phyloP scores from a whole-genome alignment of 2,329 filamentous ascomycete species.

The Botryotinia globosa region DNA sequence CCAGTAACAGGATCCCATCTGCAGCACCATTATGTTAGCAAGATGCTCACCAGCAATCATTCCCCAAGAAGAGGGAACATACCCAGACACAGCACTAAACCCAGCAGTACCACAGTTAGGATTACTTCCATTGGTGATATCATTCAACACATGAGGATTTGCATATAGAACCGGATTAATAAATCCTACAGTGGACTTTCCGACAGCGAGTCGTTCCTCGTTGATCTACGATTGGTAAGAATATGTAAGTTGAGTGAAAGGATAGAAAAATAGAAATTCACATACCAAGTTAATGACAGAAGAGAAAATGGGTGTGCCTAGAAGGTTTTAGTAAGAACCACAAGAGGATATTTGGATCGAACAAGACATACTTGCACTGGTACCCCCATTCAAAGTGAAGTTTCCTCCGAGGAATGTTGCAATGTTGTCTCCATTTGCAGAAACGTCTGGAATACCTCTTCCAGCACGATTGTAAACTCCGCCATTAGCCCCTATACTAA shows the following conservation, averaged over 20 bases:
- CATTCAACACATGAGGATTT: constrained; percentile 35
- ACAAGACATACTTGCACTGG: constrained; percentile 16
- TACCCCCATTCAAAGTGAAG: constrained; percentile 11
- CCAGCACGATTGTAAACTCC: constrained; percentile 48
- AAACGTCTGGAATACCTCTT: constrained; percentile 50
- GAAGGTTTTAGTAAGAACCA: constrained; percentile 29
- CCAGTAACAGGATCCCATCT: constrained; percentile 39
- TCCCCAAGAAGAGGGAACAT: background rate
- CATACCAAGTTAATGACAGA: constrained; percentile 20
- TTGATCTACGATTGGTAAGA: constrained; percentile 37
- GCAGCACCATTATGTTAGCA: background rate
- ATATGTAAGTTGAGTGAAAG: too few relatives aligned
- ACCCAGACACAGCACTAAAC: constrained; percentile 36
- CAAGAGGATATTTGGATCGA: background rate
- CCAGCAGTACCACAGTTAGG: constrained; percentile 38
- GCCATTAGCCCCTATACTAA: constrained; percentile 39
- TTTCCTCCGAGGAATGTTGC: constrained; percentile 7
- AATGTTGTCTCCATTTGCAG: constrained; percentile 42
- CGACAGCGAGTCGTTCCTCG: constrained; percentile 39
- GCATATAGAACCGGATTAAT: constrained; percentile 40
- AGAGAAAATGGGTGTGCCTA: constrained; percentile 19
- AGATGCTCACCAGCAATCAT: too few relatives aligned
- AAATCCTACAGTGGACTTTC: constrained; percentile 42
- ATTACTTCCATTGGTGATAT: constrained; percentile 38
- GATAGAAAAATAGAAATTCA: background rate